Base-by-base conservation (phyloP, 768 basidiomycete species). In the Holtermanniella nyarrowii region DNA sequence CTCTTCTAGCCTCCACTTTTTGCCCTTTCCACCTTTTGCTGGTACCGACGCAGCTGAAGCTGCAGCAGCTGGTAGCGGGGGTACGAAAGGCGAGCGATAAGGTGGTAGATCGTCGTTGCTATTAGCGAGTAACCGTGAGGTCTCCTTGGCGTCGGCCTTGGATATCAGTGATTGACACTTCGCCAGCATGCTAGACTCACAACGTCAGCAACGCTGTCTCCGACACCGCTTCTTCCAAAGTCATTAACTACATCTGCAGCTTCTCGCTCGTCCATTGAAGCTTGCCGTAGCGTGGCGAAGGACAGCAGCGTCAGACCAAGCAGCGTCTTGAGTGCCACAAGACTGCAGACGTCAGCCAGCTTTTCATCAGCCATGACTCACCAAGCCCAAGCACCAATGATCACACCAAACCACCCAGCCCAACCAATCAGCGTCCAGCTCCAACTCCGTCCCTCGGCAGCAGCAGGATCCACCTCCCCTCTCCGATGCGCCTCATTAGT, bases 281-380 rank as follows among this genome's bases (percentile, higher is more conserved):
- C 78, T 44, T 80, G 78, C 46, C 90, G 76, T 41, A 78, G 74
- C 0, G 83, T 80, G 3, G 90, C 89, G 68, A 86, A 91, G 52
- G 83, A 84, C 12, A 93, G 77, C 2, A 96, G 76, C 55, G 86
- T 83, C 3, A 93, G 80, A 2, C 93, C 93, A 44, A 96, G 78
- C n/a, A 96, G 83, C 26, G 96, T 77, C 72, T 99, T 97, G 58
- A 96, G 75, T 3, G 85, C 83, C 7, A 95, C 79, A 58, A 84
- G 80, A 65, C 89, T 73, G 41, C 13, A 57, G 39, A 42, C 53
- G 22, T 54, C 42, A 59, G 51, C 50, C 16, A 4, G 14, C 13
- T 41, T 26, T 24, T 20, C 11, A 3, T 22, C 13, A 18, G 14
- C n/a, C 4, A n/a, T 16, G 12, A 74, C 80, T 51, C 53, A 90